phyloP scores from a whole-genome alignment of 139 green algal genomes.

The Trebouxia sp. region DNA sequence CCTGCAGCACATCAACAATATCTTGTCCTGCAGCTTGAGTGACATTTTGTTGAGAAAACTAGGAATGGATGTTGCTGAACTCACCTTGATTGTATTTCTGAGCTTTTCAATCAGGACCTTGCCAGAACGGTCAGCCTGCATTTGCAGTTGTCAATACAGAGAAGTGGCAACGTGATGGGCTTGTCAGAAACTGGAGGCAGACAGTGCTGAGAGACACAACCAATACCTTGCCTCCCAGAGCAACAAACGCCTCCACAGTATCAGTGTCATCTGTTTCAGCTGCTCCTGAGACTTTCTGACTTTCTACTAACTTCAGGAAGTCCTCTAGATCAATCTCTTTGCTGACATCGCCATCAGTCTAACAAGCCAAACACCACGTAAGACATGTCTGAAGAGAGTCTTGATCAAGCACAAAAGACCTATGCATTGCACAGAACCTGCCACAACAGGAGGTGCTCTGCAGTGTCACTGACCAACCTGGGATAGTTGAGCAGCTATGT shows the following conservation, averaged over 20 bases:
- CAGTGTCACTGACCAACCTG: conserved; percentile 36
- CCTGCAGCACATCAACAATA: conserved; percentile 41
- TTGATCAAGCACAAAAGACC: background rate
- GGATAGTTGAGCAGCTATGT: conserved; percentile 75
- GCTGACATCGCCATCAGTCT: conserved; percentile 75
- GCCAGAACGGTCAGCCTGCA: conserved; percentile 36
- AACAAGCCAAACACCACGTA: background rate
- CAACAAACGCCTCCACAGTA: conserved; percentile 82
- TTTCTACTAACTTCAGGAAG: conserved; percentile 78
- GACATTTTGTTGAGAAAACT: background rate
- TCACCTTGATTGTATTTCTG: conserved; percentile 62
- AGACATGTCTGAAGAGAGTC: background rate
- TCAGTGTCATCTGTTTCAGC: conserved; percentile 64
- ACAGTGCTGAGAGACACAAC: background rate
- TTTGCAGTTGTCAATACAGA: background rate
- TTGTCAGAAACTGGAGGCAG: background rate
- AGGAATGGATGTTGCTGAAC: background rate
- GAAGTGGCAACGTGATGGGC: background rate
- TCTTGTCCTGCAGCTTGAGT: background rate
- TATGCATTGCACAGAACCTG: background rate
- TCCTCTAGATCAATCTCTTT: conserved; percentile 78
- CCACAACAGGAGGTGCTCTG: background rate
- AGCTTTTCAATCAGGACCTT: conserved; percentile 71
- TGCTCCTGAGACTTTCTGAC: conserved; percentile 65
- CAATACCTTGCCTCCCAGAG: conserved; percentile 73